Evolutionary conservation across 2,329 filamentous ascomycete species (phyloP).

Genomic region (Fusarium liriodendri): DNA sequence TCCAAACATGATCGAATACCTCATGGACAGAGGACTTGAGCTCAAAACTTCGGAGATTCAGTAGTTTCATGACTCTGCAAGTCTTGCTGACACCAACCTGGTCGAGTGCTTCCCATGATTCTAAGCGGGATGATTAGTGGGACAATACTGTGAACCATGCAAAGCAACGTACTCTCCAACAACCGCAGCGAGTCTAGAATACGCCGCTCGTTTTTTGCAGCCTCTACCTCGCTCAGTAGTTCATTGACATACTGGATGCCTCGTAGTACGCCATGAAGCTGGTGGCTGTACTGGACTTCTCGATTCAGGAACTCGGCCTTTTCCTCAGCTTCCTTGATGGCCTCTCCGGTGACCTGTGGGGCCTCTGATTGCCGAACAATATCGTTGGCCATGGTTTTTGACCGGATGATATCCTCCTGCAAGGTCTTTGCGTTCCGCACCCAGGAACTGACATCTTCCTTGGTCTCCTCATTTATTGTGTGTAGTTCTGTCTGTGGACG

Average conservation of each 20-base stretch:
- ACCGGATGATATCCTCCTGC: conserved; percentile 85
- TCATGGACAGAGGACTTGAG: conserved; percentile 75
- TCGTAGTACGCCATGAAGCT: conserved; percentile 63
- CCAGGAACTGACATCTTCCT: conserved; percentile 86
- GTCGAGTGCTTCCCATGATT: conserved; percentile 68
- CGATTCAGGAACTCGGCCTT: conserved; percentile 67
- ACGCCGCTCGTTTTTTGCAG: conserved; percentile 63
- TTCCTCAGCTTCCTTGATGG: conserved; percentile 63
- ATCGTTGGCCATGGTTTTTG: conserved; percentile 81
- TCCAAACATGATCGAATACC: conserved; percentile 78
- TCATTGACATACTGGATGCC: conserved; percentile 68
- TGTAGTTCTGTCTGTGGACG: conserved; percentile 71
- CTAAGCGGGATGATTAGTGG: conserved; percentile 48
- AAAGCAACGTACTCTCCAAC: conserved; percentile 61
- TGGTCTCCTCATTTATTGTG: conserved; percentile 79
- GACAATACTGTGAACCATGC: background rate
- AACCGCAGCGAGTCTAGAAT: conserved; percentile 67
- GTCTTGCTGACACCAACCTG: conserved; percentile 70
- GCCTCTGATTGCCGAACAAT: conserved; percentile 83
- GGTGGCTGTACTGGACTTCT: conserved; percentile 69
- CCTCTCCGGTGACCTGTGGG: conserved; percentile 64
- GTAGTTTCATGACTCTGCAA: conserved; percentile 71
- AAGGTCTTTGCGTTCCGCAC: conserved; percentile 85
- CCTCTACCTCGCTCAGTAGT: conserved; percentile 71
- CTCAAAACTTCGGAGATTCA: conserved; percentile 73